These are phyloP conservation scores for Candida namnaoensis DNA, from an alignment of 805 yeast species.

Conservation along the genomic window DNA sequence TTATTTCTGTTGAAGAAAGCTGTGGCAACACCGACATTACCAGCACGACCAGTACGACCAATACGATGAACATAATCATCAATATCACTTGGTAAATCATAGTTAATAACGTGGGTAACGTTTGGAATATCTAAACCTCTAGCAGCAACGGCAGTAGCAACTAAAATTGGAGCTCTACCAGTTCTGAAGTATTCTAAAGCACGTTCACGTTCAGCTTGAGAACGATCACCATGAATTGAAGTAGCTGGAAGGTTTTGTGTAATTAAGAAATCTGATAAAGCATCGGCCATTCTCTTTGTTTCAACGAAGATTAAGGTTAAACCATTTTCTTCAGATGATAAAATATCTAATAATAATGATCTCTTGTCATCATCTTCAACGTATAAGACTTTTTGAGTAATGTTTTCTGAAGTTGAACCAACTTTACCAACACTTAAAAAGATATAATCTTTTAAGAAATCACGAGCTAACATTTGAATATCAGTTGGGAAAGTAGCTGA, in stretches of 20 bases:
- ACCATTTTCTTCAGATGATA: slow-evolving; percentile 72
- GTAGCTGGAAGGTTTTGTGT: slow-evolving; percentile 92
- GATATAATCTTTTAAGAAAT: slow-evolving; percentile 91
- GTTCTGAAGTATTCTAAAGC: slow-evolving; percentile 90
- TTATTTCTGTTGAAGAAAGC: slow-evolving; percentile 97
- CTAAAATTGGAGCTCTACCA: slow-evolving; percentile 89
- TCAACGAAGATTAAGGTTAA: slow-evolving; percentile 93
- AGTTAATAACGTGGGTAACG: slow-evolving; percentile 95
- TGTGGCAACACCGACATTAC: slow-evolving; percentile 97
- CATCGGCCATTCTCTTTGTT: slow-evolving; percentile 98
- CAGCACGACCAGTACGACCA: slow-evolving; percentile 99
- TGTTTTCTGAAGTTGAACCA: slow-evolving; percentile 98
- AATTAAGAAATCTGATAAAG: slow-evolving; percentile 84
- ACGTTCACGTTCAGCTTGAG: slow-evolving; percentile 96
- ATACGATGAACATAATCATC: slow-evolving; percentile 99
- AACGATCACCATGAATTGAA: slow-evolving; percentile 98
- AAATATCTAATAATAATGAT: slow-evolving; percentile 80
- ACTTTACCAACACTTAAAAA: slow-evolving; percentile 98
- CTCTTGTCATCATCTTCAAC: slow-evolving; percentile 93
- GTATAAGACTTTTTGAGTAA: slow-evolving; percentile 85
- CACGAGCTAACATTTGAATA: slow-evolving; percentile 94
- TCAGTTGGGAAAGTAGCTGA: slow-evolving; percentile 99
- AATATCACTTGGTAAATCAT: slow-evolving; percentile 92
- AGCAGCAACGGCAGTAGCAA: slow-evolving; percentile 99
- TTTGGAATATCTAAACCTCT: slow-evolving; percentile 99